A percentile compares a stretch with the other conserved stretches of the same genome.
phyloP scores from a whole-genome alignment of 2,329 filamentous ascomycete species.

The Fusarium heterosporum region DNA sequence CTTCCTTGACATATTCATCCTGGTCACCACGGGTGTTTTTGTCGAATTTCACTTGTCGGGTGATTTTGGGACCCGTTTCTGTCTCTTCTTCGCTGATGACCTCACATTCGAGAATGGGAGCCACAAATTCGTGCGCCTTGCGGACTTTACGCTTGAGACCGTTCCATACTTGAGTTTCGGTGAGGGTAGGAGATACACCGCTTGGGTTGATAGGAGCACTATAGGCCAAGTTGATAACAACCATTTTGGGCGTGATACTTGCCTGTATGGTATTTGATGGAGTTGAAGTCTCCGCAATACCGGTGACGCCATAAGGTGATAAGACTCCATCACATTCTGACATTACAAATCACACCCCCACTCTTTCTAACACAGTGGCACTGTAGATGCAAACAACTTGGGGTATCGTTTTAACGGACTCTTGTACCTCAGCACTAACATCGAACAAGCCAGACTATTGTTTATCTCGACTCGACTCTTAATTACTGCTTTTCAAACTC shows the following conservation, averaged over 20 bases:
- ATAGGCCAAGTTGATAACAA: constrained; percentile 49
- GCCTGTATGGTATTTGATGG: neutral
- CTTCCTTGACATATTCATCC: constrained; percentile 43
- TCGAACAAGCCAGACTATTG: neutral
- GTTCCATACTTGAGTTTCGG: constrained; percentile 51
- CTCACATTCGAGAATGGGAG: constrained; percentile 50
- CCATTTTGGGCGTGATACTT: constrained; percentile 44
- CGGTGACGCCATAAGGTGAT: neutral
- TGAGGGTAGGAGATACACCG: constrained; percentile 47
- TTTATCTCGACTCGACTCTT: neutral
- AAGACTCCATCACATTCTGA: neutral
- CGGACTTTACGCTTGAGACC: constrained; percentile 54
- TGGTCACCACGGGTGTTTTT: constrained; percentile 14
- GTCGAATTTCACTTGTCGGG: constrained; percentile 48
- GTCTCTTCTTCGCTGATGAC: constrained; percentile 47
- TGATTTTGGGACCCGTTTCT: constrained; percentile 37
- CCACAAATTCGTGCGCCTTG: constrained; percentile 53
- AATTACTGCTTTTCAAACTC: constrained; percentile 26
- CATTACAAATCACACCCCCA: constrained; percentile 11
- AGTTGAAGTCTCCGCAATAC: neutral
- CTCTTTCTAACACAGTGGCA: neutral
- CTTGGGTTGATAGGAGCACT: constrained; percentile 53
- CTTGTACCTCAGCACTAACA: neutral
- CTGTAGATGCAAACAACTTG: neutral
- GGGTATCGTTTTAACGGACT: neutral